Evolutionary conservation across 2,329 filamentous ascomycete genomes (phyloP), one percentile per base, ranked within the genome.

Genomic region (Trichocomaceae sp.): DNA sequence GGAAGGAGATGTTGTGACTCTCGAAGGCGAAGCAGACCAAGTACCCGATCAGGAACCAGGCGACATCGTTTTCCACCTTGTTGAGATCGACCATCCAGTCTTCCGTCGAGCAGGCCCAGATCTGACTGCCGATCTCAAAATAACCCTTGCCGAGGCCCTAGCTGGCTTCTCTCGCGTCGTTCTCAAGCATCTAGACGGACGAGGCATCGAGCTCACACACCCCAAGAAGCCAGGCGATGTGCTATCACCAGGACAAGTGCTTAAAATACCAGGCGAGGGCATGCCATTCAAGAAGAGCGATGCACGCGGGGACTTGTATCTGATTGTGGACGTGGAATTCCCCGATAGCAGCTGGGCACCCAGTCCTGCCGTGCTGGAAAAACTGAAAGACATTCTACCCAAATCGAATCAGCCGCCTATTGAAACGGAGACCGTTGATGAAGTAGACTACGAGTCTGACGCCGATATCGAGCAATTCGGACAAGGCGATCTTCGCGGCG

Each of bases 11-110:
- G 84, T 84, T 61, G 96, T 99, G 64, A 83, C 91, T 9, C 78
- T 99, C 4, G 86, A 95, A 68, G 92, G 92, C 57, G 93, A 99
- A 73, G 93, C 92, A 31, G 93, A 99, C 66, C 92, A 99, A 72
- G 77, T 86, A 44, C 92, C 92, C 0, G 89, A 91, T 64, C 87
- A 92, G 69, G 87, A 86, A 53, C 91, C 92, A 0, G 93, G 93
- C 55, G 90, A 97, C 66, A 92, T 99, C 63, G 81, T 97, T 62
- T 97, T 99, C 75, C 85, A 87, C 20, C 75, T 99, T 1, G 81
- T 85, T 1, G 90, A 99, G 73, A 83, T 87, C 62, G 81, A 84
- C 1, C 92, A 99, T 70, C 84, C 88, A 1, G 73, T 81, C 5
- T 99, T 97, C 72, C 83, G 86, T 58, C 85, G 93, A 42, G 85